Conservation (phyloP, 495 filamentous ascomycete genomes). For the Penicillium egyptiacum region DNA sequence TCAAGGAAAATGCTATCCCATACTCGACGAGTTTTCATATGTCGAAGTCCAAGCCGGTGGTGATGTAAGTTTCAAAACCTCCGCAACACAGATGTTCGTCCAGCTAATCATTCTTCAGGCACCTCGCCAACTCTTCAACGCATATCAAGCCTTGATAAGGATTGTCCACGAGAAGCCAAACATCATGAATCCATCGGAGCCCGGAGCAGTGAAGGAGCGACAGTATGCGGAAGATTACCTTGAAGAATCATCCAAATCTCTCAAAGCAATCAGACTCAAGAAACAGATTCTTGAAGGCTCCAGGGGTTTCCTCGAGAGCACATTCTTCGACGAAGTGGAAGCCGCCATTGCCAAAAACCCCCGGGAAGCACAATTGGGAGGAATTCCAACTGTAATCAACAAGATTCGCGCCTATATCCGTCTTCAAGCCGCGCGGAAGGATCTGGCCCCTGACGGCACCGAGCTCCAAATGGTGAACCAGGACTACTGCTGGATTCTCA, state of each 20-base stretch:
- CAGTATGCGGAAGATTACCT: conserved; percentile 73
- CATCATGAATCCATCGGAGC: conserved; percentile 50
- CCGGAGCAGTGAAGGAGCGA: conserved; percentile 65
- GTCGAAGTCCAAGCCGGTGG: conserved; percentile 68
- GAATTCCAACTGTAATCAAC: conserved; percentile 80
- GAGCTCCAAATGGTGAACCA: conserved; percentile 68
- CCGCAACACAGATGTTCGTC: not conserved
- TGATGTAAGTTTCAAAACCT: conserved; percentile 45
- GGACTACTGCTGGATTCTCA: conserved; percentile 88
- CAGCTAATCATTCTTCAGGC: conserved; percentile 39
- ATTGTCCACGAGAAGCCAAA: conserved; percentile 68
- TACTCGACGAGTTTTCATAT: conserved; percentile 69
- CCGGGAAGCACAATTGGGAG: conserved; percentile 84
- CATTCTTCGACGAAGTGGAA: conserved; percentile 72
- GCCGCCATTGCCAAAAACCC: conserved; percentile 76
- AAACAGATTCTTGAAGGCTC: conserved; percentile 78
- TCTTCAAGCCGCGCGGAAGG: conserved; percentile 69
- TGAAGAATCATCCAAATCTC: conserved; percentile 65
- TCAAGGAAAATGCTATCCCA: conserved; percentile 60
- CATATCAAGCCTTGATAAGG: conserved; percentile 73
- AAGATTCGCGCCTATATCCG: conserved; percentile 91
- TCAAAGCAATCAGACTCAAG: conserved; percentile 58
- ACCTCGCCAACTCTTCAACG: conserved; percentile 67
- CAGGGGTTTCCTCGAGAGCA: conserved; percentile 69
- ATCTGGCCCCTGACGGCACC: conserved; percentile 72